Evolutionary conservation across 73 alveolate genomes (phyloP).

Genomic region (Paramecium octaurelia): DNA sequence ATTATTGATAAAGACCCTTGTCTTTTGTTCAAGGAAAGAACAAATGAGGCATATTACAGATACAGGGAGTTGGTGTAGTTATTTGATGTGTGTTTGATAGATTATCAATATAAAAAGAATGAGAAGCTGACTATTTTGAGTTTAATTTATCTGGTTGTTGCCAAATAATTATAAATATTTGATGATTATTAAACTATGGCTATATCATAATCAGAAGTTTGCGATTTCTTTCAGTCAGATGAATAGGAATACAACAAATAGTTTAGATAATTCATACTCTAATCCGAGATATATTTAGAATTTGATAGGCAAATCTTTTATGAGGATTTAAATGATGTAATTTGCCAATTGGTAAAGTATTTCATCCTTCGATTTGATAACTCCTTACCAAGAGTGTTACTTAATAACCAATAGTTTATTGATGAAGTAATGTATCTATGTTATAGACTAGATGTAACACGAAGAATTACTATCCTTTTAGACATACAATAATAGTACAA

Average conservation of each 20-base stretch:
- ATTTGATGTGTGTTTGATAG: background rate
- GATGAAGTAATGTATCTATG: background rate
- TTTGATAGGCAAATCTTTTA: background rate
- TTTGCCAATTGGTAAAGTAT: background rate
- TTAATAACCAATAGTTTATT: background rate
- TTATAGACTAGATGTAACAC: background rate
- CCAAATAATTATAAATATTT: background rate
- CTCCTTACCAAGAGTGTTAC: background rate
- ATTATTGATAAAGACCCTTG: background rate
- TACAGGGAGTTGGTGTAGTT: background rate
- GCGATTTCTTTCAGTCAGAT: background rate
- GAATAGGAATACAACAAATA: background rate
- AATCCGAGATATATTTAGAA: background rate
- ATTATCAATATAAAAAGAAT: background rate
- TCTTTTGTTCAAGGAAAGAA: background rate
- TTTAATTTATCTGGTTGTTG: background rate
- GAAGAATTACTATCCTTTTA: background rate
- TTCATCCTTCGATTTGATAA: background rate
- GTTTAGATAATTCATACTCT: background rate
- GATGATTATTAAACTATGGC: background rate
- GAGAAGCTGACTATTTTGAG: background rate
- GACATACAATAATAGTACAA: background rate
- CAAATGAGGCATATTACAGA: constrained; percentile 9
- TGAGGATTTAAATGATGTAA: background rate
- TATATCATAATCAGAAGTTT: background rate